phyloP scores from a whole-genome alignment of 78 protist genomes.

The Dictyostelium firmibasis region DNA sequence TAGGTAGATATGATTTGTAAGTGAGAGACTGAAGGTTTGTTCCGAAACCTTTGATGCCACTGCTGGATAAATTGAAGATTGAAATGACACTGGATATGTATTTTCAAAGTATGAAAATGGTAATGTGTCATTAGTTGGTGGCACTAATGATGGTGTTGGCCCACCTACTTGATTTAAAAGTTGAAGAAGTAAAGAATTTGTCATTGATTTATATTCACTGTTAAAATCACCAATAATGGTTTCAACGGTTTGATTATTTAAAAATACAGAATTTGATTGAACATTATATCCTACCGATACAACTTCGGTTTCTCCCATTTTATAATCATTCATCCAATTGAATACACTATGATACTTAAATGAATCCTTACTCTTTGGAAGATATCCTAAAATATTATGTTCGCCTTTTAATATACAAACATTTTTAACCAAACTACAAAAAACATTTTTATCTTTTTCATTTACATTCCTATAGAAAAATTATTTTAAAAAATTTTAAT shows the following conservation, averaged over 20 bases:
- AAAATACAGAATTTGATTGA: not conserved
- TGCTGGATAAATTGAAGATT: not conserved
- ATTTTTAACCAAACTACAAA: not conserved
- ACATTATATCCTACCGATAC: not conserved
- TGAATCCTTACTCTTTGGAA: not conserved
- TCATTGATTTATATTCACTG: not conserved
- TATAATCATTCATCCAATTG: not conserved
- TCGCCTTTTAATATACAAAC: not conserved
- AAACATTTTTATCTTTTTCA: not conserved
- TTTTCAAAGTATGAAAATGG: slow-evolving; percentile 14
- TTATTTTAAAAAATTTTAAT: no score
- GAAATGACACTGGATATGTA: not conserved
- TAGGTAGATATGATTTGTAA: not conserved
- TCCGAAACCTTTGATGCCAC: not conserved
- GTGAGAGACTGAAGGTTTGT: not conserved
- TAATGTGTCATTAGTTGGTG: not conserved
- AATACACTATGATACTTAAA: not conserved
- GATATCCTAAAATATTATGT: not conserved
- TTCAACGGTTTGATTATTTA: not conserved
- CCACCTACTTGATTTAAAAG: not conserved
- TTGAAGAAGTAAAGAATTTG: not conserved
- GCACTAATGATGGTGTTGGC: not conserved
- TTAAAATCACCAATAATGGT: not conserved
- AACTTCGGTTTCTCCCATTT: not conserved
- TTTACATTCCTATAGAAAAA: not conserved